Base-by-base conservation (phyloP, 208 protist species). In the Acanthamoeba polyphaga region DNA sequence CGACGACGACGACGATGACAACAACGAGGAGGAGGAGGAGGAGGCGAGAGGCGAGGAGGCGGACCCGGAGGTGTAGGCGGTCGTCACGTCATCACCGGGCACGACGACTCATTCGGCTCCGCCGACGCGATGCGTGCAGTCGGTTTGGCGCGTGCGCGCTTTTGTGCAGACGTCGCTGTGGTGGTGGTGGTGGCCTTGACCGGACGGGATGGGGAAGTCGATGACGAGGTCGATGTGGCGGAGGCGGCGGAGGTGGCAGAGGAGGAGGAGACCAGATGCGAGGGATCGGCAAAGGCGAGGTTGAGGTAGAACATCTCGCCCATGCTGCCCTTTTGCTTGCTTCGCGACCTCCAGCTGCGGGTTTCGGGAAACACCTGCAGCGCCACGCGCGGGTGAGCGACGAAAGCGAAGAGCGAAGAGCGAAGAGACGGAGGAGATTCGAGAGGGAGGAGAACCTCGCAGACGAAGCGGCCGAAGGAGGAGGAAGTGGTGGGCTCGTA, bases 251-350 rank as follows among this genome's bases (percentile, higher is more conserved):
- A 2, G 70, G 32, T 0, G n/a, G 70, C 49, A 9, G 70, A 1
- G 22, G 70, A 46, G 27, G 70, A 78, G 5, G 70, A 24, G 8
- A n/a, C n/a, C 0, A n/a, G 22, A 38, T 34, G 22, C 10, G 70
- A 78, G 10, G 66, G 27, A 29, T 72, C 66, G 34, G 32, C 32
- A 24, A 78, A 78, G 34, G 70, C 70, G 9, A 78, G 7, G 70
- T 78, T 78, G n/a, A 78, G 70, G n/a, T 78, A 78, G 32, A 78
- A 78, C 70, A 78, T 78, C 70, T 78, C 70, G n/a, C 70, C 70
- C 70, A 46, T 46, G 70, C n/a, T 24, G 34, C 70, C 70, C 70
- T 78, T 24, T 7, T 78, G 70, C 32, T 78, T 78, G 70, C 70
- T 78, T 2, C 70, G n/a, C 70, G 70, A 78, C n/a, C 70, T 24